Conservation (phyloP, 352 stramenopile genomes). For the Phytophthora cactorum region DNA sequence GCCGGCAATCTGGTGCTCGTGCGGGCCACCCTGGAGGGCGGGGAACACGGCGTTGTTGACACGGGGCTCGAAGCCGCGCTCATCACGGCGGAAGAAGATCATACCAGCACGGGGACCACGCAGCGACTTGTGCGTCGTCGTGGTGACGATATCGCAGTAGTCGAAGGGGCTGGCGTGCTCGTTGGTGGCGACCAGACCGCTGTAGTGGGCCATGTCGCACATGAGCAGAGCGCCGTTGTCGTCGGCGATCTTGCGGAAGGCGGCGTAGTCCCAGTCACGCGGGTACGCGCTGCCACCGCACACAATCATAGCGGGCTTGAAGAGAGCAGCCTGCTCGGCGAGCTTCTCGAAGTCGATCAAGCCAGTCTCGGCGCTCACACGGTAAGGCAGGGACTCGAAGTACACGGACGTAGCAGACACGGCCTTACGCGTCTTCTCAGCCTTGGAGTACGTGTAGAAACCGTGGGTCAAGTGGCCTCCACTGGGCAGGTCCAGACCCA, state of each 20-base stretch:
- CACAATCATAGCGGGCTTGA: conserved; percentile 98
- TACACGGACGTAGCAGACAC: conserved; percentile 99
- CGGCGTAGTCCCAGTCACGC: conserved; percentile 98
- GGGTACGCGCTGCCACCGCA: conserved; percentile 98
- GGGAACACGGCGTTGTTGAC: conserved; percentile 99
- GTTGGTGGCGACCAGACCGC: conserved; percentile 95
- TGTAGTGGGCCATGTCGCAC: conserved; percentile 99
- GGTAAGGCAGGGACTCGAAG: conserved; percentile 99
- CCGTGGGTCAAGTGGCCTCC: conserved; percentile 99
- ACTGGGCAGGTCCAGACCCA: conserved; percentile 98
- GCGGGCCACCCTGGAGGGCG: conserved; percentile 96
- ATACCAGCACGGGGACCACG: conserved; percentile 97
- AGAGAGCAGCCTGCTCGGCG: conserved; percentile 93
- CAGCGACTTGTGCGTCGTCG: conserved; percentile 99
- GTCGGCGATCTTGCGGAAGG: conserved; percentile 98
- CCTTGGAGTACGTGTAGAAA: conserved; percentile 98
- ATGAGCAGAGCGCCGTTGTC: conserved; percentile 97
- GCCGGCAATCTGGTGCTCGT: conserved; percentile 99
- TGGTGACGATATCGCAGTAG: conserved; percentile 99
- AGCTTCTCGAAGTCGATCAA: conserved; percentile 98
- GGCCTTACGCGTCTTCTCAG: conserved; percentile 96
- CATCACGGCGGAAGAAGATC: conserved; percentile 99
- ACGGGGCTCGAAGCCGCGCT: conserved; percentile 91
- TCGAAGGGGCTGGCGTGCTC: conserved; percentile 97
- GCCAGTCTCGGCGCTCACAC: conserved; percentile 94